Conservation (phyloP, 2,329 filamentous ascomycete genomes). For the Fusarium udum region DNA sequence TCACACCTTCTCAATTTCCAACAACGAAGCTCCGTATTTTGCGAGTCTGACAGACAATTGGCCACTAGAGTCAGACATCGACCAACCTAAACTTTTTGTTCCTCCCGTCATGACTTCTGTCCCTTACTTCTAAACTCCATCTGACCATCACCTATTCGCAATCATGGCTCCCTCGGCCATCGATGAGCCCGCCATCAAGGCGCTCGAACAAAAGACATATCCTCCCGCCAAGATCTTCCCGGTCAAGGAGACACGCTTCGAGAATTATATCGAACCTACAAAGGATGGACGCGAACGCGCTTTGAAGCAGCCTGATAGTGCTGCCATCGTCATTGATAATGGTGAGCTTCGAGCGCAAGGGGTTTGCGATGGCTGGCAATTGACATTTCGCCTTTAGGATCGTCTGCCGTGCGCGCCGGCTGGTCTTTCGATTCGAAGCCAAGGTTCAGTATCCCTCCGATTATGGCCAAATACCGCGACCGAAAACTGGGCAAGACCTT, state of each 20-base stretch:
- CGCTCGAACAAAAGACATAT: slow-evolving; percentile 54
- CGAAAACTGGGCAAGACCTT: slow-evolving; percentile 92
- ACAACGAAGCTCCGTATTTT: slow-evolving; percentile 35
- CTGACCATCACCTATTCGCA: slow-evolving; percentile 4
- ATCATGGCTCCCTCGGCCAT: slow-evolving; percentile 65
- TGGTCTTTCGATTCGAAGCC: slow-evolving; percentile 94
- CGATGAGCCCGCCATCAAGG: slow-evolving; percentile 53
- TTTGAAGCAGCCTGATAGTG: slow-evolving; percentile 64
- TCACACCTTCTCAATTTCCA: slow-evolving; percentile 42
- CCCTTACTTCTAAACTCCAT: slow-evolving; percentile 11
- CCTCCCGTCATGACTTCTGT: slow-evolving; percentile 31
- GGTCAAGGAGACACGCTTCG: slow-evolving; percentile 71
- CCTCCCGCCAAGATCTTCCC: slow-evolving; percentile 66
- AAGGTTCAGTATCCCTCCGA: slow-evolving; percentile 81
- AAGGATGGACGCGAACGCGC: slow-evolving; percentile 78
- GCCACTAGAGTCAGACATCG: slow-evolving; percentile 28
- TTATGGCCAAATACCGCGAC: slow-evolving; percentile 95
- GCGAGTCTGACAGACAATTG: slow-evolving; percentile 42
- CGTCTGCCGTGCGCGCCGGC: slow-evolving; percentile 87
- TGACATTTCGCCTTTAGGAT: slow-evolving; percentile 66
- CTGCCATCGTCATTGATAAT: slow-evolving; percentile 97
- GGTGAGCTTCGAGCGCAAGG: slow-evolving; percentile 61
- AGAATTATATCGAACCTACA: slow-evolving; percentile 62
- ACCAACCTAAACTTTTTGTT: slow-evolving; percentile 1
- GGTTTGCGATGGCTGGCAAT: slow-evolving; percentile 18